Base-by-base conservation (phyloP, 768 basidiomycete species). In the Trametopsis cervina region DNA sequence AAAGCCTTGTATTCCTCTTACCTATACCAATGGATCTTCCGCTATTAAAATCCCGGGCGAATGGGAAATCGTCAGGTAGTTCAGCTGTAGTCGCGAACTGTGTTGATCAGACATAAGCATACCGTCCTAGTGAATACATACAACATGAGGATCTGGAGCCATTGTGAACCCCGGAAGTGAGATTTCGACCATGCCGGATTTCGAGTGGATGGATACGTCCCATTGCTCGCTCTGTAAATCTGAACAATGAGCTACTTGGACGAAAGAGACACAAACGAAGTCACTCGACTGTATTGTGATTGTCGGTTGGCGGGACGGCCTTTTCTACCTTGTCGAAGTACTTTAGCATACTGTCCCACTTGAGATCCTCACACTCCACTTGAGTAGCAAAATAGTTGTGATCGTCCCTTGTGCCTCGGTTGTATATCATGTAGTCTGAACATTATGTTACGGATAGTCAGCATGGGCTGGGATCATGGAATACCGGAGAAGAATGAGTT, bases 281-380 rank as follows among this genome's bases (percentile, higher is more conserved):
- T n/a, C n/a, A n/a, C n/a, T n/a, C n/a, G n/a, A n/a, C n/a, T n/a
- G n/a, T n/a, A n/a, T n/a, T n/a, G n/a, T n/a, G n/a, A n/a, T n/a
- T n/a, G n/a, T n/a, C n/a, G n/a, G n/a, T n/a, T 5, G n/a, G 23
- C 17, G 33, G 11, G 2, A 42, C 39, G 17, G 18, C 53, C 57
- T 27, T 50, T 21, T 58, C 57, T 1, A 46, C 65, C 49, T 72
- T 71, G 40, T 68, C 66, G 9, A 61, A 48, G 44, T 66, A 72
- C 18, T 69, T 65, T 18, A 40, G 36, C 37, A 45, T 53, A 23
- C 55, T 53, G 20, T 54, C 43, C 56, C 57, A 60, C 24, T 60
- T 60, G 54, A 54, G 58, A 0, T 57, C 59, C 1, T 56, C 57
- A 43, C 57, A 57, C 0, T 57, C 59, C 0, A 58, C 52, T 13